Conservation (phyloP, 108 stramenopile genomes). For the Pseudonitzschia multistriata region DNA sequence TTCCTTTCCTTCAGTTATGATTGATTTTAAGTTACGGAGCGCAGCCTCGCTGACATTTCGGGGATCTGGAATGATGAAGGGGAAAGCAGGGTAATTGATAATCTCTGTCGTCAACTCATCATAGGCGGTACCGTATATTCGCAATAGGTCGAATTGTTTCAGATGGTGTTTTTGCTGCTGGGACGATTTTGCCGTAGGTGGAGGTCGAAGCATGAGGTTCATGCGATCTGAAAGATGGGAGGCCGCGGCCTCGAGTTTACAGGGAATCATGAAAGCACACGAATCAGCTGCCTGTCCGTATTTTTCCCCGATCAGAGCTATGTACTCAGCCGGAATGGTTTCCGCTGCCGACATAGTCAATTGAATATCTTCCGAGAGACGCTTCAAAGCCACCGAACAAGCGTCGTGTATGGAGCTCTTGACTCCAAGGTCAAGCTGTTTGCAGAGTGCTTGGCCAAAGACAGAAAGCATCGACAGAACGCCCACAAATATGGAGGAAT, state of each 20-base stretch:
- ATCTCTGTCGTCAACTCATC: slow-evolving; percentile 32
- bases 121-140: slow-evolving; percentile 24
- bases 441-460: slow-evolving; percentile 41
- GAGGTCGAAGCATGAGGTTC: slow-evolving; percentile 35
- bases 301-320: slow-evolving; percentile 33
- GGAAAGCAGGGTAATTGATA: slow-evolving; percentile 31
- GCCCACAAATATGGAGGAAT: slow-evolving; percentile 28
- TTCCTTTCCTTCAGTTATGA: slow-evolving; percentile 39
- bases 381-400: slow-evolving; percentile 28
- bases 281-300: slow-evolving; percentile 37
- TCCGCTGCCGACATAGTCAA: slow-evolving; percentile 34
- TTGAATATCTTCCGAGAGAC: slow-evolving; percentile 36
- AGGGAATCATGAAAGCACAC: slow-evolving; percentile 32
- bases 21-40: slow-evolving; percentile 37
- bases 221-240: slow-evolving; percentile 34
- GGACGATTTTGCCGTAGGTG: neutral
- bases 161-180: neutral
- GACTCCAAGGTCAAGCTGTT: slow-evolving; percentile 36
- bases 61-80: slow-evolving; percentile 27
- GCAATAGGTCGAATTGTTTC: slow-evolving; percentile 10
- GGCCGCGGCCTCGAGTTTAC: slow-evolving; percentile 33
- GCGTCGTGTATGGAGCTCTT: slow-evolving; percentile 30
- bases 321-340: slow-evolving; percentile 36
- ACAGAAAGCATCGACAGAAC: slow-evolving; percentile 30
- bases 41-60: slow-evolving; percentile 30